Evolutionary conservation across 2,329 filamentous ascomycete genomes (phyloP).

Genomic region (Pestalotiopsis sp.): DNA sequence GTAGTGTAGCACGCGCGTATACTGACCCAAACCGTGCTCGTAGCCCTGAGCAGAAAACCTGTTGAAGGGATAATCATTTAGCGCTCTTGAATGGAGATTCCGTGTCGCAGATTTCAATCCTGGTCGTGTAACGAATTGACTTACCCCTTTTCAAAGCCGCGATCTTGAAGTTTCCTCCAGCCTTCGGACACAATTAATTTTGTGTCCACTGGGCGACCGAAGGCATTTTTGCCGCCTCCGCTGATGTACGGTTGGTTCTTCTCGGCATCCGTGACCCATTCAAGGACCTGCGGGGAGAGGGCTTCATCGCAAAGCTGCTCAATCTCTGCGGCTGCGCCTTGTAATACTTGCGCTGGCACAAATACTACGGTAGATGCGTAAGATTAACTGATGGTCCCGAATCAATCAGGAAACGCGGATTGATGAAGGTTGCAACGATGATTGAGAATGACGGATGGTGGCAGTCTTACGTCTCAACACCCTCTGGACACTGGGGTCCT

Average conservation of each 20-base stretch:
- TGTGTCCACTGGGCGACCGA: constrained; percentile 57
- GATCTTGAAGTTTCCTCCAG: constrained; percentile 64
- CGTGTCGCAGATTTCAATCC: not conserved
- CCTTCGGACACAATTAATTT: constrained; percentile 67
- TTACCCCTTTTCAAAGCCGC: constrained; percentile 58
- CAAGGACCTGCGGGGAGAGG: constrained; percentile 55
- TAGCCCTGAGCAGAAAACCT: constrained; percentile 63
- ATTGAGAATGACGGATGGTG: not conserved
- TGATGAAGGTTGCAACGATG: not conserved
- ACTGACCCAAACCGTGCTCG: constrained; percentile 51
- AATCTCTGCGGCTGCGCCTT: constrained; percentile 45
- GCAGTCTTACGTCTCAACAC: constrained; percentile 20
- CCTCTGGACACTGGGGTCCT: constrained; percentile 22
- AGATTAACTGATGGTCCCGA: not conserved
- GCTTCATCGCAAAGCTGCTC: constrained; percentile 53
- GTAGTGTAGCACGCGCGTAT: constrained; percentile 63
- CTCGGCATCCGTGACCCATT: constrained; percentile 66
- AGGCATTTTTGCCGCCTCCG: constrained; percentile 60
- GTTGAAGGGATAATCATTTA: constrained; percentile 18
- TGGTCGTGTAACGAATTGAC: not conserved
- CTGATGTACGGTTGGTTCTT: constrained; percentile 63
- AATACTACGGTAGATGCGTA: constrained; percentile 43
- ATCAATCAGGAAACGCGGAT: not conserved
- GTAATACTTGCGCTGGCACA: constrained; percentile 42
- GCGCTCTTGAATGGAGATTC: constrained; percentile 8